These are phyloP conservation scores for Sclerotinia subarctica DNA, from an alignment of 2,329 filamentous ascomycete genomes.

Conservation along the genomic window DNA sequence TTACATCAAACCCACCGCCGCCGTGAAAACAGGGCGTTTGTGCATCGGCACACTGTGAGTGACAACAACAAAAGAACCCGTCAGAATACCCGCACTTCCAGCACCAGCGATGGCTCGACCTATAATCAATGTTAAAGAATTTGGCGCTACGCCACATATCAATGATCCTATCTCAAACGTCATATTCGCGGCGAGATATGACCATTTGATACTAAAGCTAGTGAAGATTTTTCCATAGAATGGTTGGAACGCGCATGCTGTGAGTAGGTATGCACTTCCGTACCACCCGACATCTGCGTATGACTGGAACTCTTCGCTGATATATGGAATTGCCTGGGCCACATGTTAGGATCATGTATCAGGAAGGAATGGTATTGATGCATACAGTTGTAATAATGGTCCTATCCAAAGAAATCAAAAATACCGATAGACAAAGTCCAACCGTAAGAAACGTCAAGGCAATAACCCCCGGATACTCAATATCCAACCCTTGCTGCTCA, in stretches of 20 bases:
- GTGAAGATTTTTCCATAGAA: slow-evolving; percentile 16
- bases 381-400: slow-evolving; percentile 41
- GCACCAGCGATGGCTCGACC: slow-evolving; percentile 61
- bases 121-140: slow-evolving; percentile 59
- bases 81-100: slow-evolving; percentile 50
- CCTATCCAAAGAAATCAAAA: slow-evolving; percentile 37
- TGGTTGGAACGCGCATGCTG: slow-evolving; percentile 52
- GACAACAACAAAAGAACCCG: slow-evolving; percentile 45
- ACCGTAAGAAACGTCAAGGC: slow-evolving; percentile 27
- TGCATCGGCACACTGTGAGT: slow-evolving; percentile 60
- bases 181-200: slow-evolving; percentile 12
- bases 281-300: slow-evolving; percentile 43
- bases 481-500: background rate
- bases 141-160: slow-evolving; percentile 54
- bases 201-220: slow-evolving; percentile 10
- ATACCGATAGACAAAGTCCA: slow-evolving; percentile 33
- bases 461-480: slow-evolving; percentile 27
- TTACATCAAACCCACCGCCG: slow-evolving; percentile 55
- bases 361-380: slow-evolving; percentile 40
- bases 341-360: slow-evolving; percentile 41
- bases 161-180: slow-evolving; percentile 41
- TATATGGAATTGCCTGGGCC: slow-evolving; percentile 43
- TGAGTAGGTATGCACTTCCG: slow-evolving; percentile 45
- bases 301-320: background rate
- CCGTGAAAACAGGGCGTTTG: slow-evolving; percentile 58